phyloP scores from a whole-genome alignment of 495 filamentous ascomycete genomes.

The Penicillium flavigenum region DNA sequence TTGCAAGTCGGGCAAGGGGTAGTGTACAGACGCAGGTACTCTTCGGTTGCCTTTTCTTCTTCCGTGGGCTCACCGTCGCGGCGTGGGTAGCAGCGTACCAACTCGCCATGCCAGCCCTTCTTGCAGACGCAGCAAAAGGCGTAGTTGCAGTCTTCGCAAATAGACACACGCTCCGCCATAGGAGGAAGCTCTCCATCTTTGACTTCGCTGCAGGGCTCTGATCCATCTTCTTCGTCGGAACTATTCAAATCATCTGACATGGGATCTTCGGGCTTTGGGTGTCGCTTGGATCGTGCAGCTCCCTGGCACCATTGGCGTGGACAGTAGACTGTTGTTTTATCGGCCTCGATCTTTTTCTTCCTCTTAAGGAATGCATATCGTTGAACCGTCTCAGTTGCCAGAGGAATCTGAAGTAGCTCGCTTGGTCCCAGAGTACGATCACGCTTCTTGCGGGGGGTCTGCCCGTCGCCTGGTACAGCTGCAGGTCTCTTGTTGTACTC shows the following conservation, averaged over 20 bases:
- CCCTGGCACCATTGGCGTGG: slow-evolving; percentile 92
- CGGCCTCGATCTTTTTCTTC: slow-evolving; percentile 85
- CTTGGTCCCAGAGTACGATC: slow-evolving; percentile 74
- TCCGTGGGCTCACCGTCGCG: slow-evolving; percentile 62
- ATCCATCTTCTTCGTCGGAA: slow-evolving; percentile 44
- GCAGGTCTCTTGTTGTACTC: slow-evolving; percentile 53
- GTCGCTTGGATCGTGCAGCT: slow-evolving; percentile 76
- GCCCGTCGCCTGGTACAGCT: slow-evolving; percentile 16
- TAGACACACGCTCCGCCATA: slow-evolving; percentile 62
- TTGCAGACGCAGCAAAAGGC: slow-evolving; percentile 81
- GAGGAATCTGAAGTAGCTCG: slow-evolving; percentile 82
- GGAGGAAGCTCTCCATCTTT: slow-evolving; percentile 28
- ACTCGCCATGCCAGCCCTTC: slow-evolving; percentile 87
- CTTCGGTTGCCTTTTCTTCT: slow-evolving; percentile 80
- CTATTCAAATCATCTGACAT: slow-evolving; percentile 52
- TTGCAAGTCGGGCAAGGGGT: slow-evolving; percentile 87
- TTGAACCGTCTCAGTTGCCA: slow-evolving; percentile 70
- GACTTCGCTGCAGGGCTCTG: slow-evolving; percentile 33
- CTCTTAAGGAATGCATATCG: slow-evolving; percentile 88
- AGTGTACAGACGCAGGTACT: slow-evolving; percentile 77
- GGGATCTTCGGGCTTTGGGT: slow-evolving; percentile 61
- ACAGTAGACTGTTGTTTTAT: slow-evolving; percentile 91
- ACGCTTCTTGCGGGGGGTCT: slow-evolving; percentile 44
- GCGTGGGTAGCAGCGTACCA: slow-evolving; percentile 60
- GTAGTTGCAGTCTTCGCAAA: slow-evolving; percentile 88